Evolutionary conservation across 352 stramenopile species (phyloP).

Genomic region (Globisporangium yorkense): DNA sequence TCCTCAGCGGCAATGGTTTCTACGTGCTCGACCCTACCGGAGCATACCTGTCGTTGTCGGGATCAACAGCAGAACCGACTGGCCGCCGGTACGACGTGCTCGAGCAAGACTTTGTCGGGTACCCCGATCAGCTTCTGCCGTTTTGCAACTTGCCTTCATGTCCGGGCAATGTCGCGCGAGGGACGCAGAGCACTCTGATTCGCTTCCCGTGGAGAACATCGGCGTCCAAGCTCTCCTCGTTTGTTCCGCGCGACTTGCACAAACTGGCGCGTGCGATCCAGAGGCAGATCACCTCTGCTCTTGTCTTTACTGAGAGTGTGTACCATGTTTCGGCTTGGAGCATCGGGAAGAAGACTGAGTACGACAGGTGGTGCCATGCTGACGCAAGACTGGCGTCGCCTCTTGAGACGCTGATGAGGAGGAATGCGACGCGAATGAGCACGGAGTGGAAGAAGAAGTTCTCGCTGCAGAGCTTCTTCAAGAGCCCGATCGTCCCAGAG

Average conservation of each 20-base stretch:
- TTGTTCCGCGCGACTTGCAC: slow-evolving; percentile 20
- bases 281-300: slow-evolving; percentile 37
- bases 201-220: slow-evolving; percentile 62
- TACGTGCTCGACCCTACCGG: slow-evolving; percentile 72
- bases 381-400: slow-evolving; percentile 37
- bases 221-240: slow-evolving; percentile 32
- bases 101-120: slow-evolving; percentile 53
- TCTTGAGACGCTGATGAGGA: slow-evolving; percentile 32
- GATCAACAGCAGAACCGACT: slow-evolving; percentile 12
- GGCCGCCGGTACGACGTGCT: slow-evolving; percentile 60
- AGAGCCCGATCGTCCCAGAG: slow-evolving; percentile 44
- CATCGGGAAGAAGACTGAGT: slow-evolving; percentile 61
- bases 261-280: slow-evolving; percentile 38
- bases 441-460: slow-evolving; percentile 80
- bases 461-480: slow-evolving; percentile 74
- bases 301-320: slow-evolving; percentile 68
- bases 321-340: slow-evolving; percentile 58
- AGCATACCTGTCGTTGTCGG: slow-evolving; percentile 31
- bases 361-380: slow-evolving; percentile 43
- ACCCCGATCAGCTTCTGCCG: slow-evolving; percentile 67
- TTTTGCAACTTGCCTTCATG: slow-evolving; percentile 64
- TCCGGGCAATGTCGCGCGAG: slow-evolving; percentile 41
- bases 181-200: slow-evolving; percentile 54
- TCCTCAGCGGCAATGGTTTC: slow-evolving; percentile 66
- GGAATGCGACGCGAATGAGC: slow-evolving; percentile 40